A percentile compares a stretch with the other conserved stretches of the same genome.
These are phyloP conservation scores for Cordyceps militaris DNA, from an alignment of 2,329 filamentous ascomycete genomes.

Conservation along the genomic window DNA sequence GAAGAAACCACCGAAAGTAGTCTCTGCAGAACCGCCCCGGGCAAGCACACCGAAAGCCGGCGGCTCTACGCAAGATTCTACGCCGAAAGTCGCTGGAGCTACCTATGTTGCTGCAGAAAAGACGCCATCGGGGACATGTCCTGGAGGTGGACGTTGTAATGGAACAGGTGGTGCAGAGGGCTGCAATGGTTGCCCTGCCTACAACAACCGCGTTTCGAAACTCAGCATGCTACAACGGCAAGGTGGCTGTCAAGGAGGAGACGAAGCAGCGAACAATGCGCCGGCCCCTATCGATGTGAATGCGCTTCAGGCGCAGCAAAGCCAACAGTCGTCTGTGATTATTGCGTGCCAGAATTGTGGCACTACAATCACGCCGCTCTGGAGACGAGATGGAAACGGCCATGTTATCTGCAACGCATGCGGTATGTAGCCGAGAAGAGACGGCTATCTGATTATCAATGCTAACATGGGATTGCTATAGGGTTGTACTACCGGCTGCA, in stretches of 20 bases:
- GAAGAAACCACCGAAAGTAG: constrained; percentile 62
- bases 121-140: constrained; percentile 77
- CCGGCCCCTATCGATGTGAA: constrained; percentile 28
- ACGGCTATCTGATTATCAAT: background rate
- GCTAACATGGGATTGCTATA: constrained; percentile 28
- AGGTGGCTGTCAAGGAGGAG: constrained; percentile 29
- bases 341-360: constrained; percentile 96
- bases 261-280: constrained; percentile 9
- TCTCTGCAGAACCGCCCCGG: constrained; percentile 36
- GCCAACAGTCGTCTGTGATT: constrained; percentile 38
- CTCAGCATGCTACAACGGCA: constrained; percentile 53
- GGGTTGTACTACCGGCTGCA: constrained; percentile 96
- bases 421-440: constrained; percentile 58
- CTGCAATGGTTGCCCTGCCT: constrained; percentile 92
- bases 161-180: constrained; percentile 92
- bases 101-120: constrained; percentile 75
- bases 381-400: constrained; percentile 87
- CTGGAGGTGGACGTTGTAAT: constrained; percentile 90
- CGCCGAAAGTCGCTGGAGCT: constrained; percentile 41
- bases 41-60: constrained; percentile 33
- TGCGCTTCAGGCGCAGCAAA: constrained; percentile 27
- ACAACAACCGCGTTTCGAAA: constrained; percentile 93
- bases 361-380: constrained; percentile 92
- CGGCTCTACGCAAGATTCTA: constrained; percentile 33
- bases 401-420: constrained; percentile 99